These are phyloP conservation scores for Starmerella gropengiesseri DNA, from an alignment of 805 yeast species.

Conservation along the genomic window DNA sequence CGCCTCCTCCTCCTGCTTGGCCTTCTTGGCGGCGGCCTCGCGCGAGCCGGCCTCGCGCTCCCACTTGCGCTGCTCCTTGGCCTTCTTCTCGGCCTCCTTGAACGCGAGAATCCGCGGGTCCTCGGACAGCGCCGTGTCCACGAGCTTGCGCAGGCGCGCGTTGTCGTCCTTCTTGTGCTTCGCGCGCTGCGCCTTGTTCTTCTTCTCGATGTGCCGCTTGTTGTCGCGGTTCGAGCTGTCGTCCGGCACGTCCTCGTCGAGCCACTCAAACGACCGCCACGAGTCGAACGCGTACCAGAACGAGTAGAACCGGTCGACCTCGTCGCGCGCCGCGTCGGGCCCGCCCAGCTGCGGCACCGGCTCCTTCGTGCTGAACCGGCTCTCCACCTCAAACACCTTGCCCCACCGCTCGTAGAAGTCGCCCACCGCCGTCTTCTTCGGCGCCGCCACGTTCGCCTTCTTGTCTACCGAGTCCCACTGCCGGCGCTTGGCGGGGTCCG, in stretches of 20 bases:
- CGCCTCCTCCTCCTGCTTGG: constrained; percentile 78
- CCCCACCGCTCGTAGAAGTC: constrained; percentile 90
- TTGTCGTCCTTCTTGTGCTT: constrained; percentile 97
- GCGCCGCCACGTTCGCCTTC: constrained; percentile 74
- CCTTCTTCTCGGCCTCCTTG: constrained; percentile 90
- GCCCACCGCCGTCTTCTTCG: constrained; percentile 48
- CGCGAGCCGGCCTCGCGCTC: constrained; percentile 96
- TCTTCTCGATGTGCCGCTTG: constrained; percentile 96
- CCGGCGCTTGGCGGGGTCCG: constrained; percentile 75
- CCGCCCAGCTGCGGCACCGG: constrained; percentile 81
- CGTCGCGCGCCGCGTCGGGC: constrained; percentile 55
- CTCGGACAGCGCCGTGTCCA: constrained; percentile 76
- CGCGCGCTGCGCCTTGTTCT: constrained; percentile 91
- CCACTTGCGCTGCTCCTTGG: constrained; percentile 92
- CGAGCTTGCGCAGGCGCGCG: constrained; percentile 73
- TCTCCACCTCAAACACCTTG: constrained; percentile 81
- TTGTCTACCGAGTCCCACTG: constrained; percentile 94
- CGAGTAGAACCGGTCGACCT: constrained; percentile 77
- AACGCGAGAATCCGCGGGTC: constrained; percentile 92
- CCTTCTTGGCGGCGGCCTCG: constrained; percentile 88
- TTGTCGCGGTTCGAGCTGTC: constrained; percentile 98
- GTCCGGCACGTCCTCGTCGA: constrained; percentile 98
- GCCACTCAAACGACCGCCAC: constrained; percentile 96
- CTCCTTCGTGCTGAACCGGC: constrained; percentile 81
- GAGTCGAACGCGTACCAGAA: constrained; percentile 93